Conservation (phyloP, 73 alveolate species). For the Symbiodinium pilosum region DNA sequence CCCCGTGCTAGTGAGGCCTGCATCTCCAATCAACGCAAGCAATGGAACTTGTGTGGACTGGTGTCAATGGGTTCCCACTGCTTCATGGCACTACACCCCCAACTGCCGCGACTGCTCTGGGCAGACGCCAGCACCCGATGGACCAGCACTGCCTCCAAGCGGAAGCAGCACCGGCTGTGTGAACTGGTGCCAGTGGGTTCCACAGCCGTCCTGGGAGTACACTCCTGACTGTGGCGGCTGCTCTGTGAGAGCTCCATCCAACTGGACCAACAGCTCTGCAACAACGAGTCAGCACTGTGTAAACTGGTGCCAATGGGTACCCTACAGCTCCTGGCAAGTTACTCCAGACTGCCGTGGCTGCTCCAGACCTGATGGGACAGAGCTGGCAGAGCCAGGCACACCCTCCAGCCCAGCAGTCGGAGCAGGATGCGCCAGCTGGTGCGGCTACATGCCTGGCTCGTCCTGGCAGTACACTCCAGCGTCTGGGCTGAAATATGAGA, state of each 20-base stretch:
- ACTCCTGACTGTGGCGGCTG: slow-evolving; percentile 39
- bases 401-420: too few species aligned
- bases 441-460: slow-evolving; percentile 28
- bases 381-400: neutral
- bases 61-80: neutral
- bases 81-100: neutral
- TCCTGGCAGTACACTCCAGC: slow-evolving; percentile 17
- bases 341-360: slow-evolving; percentile 33
- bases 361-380: neutral
- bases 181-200: slow-evolving; percentile 55
- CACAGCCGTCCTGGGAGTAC: slow-evolving; percentile 31
- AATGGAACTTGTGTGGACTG: neutral
- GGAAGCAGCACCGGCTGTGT: neutral
- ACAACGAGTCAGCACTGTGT: neutral
- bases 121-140: neutral
- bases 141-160: neutral
- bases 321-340: slow-evolving; percentile 9
- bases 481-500: too few species aligned
- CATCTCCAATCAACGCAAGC: too few species aligned
- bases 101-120: neutral
- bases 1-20: neutral
- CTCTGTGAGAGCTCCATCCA: neutral
- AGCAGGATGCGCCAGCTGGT: too few species aligned
- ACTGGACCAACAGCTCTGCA: neutral
- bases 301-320: slow-evolving; percentile 41